These are phyloP conservation scores for Suillus plorans DNA, from an alignment of 768 basidiomycete species.

Conservation along the genomic window DNA sequence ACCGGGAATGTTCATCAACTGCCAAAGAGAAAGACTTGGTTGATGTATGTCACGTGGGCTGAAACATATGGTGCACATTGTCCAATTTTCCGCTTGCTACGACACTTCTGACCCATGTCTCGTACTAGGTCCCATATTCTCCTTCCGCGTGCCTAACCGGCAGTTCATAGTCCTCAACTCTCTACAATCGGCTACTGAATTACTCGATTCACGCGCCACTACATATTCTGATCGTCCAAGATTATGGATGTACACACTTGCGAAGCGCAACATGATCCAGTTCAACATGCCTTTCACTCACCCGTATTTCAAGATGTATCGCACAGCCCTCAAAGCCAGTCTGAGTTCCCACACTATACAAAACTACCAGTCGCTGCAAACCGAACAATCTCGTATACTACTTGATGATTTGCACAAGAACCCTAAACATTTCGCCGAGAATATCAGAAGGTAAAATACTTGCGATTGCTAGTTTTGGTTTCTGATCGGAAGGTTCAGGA, in stretches of 20 bases:
- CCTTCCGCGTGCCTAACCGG: neutral
- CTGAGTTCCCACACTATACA: neutral
- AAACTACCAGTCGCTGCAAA: neutral
- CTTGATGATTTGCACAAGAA: neutral
- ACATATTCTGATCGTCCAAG: neutral
- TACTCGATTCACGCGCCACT: neutral
- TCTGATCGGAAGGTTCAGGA: neutral
- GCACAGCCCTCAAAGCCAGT: neutral
- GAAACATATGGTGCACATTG: neutral
- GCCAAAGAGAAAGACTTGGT: neutral
- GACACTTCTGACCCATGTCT: neutral
- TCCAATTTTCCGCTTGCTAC: too few species aligned
- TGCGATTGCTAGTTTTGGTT: neutral
- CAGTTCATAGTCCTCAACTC: neutral
- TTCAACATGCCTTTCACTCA: neutral
- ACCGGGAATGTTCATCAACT: neutral
- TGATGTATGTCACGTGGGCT: neutral
- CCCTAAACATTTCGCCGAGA: neutral
- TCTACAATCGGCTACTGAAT: neutral
- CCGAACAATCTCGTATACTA: neutral
- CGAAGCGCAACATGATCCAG: neutral
- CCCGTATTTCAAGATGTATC: neutral
- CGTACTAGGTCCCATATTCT: neutral
- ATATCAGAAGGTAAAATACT: neutral
- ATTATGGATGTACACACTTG: neutral